Evolutionary conservation across 2,329 filamentous ascomycete genomes (phyloP), one percentile per base, ranked within the genome.

Genomic region (Cladobotryum protrusum): DNA sequence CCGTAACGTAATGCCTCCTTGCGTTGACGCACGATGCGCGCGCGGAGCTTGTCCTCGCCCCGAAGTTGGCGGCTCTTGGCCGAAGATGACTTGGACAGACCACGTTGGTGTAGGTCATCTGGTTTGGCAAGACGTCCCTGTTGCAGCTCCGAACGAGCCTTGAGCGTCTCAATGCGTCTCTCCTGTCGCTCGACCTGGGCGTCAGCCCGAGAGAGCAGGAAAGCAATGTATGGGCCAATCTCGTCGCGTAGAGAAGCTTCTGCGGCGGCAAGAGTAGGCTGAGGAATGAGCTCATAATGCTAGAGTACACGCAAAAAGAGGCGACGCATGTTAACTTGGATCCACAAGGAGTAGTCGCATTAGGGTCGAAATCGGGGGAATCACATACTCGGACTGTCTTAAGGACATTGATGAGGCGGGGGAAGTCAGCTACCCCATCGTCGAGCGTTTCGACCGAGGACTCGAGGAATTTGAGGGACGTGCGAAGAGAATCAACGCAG

Each of bases 281-380:
- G 89, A 14, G 90, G 88, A 59, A 96, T 87, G 39, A 96, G 83
- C 67, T 96, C 91, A 70, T 95, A 96, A 72, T 96, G 91, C 85
- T 95, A 54, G 32, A 9, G 43, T 14, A 24, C 14, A 20, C 24
- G n/a, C 12, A 19, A 17, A 39, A 35, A 29, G 43, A 43, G n/a
- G 39, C 53, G 17, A 43, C 50, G 14, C 13, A 18, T 33, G 43
- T 54, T 45, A 48, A 45, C 29, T 24, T 34, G 7, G 24, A 33
- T 34, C 34, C 18, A 39, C 49, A 43, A 3, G 18, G 19, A 29
- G 41, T 29, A 43, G 20, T 5, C n/a, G 14, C 33, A 43, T 14
- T 43, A 34, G 17, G 13, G 9, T 45, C 29, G 13, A 42, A 44
- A 45, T 29, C 11, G 32, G 24, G 13, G 17, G 18, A 32, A 35